A percentile compares a stretch with the other conserved stretches of the same genome.
Evolutionary conservation across 306 rosid species (phyloP).

Genomic region (Mimosa bimucronata): DNA sequence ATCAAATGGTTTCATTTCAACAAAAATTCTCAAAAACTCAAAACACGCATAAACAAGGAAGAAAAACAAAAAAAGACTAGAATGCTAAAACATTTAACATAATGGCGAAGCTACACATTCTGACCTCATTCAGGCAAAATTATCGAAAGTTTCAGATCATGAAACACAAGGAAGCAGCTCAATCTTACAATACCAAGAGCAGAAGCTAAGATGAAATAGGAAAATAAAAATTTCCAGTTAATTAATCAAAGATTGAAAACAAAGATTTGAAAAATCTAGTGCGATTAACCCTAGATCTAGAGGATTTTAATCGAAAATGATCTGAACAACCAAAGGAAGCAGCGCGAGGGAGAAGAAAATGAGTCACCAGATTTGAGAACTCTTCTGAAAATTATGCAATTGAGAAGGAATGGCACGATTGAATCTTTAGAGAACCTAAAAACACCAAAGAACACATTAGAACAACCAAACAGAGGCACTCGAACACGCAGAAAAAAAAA

Average conservation of each 20-base stretch:
- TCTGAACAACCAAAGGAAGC: background rate
- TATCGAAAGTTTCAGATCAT: background rate
- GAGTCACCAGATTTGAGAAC: background rate
- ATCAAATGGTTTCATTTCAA: conserved; percentile 1
- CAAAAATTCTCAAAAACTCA: background rate
- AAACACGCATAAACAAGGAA: background rate
- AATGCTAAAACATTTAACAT: background rate
- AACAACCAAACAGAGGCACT: too few relatives aligned
- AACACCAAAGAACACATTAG: too few relatives aligned
- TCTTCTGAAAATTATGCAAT: background rate
- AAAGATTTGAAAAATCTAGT: conserved; percentile 1
- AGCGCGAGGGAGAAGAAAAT: background rate
- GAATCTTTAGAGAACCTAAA: background rate
- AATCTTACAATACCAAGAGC: conserved; percentile 17
- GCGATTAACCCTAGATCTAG: conserved; percentile 44
- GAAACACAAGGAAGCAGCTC: conserved; percentile 27
- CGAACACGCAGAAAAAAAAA: too few relatives aligned
- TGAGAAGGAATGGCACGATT: background rate
- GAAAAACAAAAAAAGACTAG: background rate
- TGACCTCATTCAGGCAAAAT: conserved; percentile 41
- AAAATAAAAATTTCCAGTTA: background rate
- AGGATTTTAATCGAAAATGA: background rate
- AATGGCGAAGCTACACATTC: background rate
- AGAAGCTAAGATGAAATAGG: background rate
- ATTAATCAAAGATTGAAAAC: background rate